Evolutionary conservation across 148 eudicot genomes (phyloP).

Genomic region (Dianthus caryophyllus): DNA sequence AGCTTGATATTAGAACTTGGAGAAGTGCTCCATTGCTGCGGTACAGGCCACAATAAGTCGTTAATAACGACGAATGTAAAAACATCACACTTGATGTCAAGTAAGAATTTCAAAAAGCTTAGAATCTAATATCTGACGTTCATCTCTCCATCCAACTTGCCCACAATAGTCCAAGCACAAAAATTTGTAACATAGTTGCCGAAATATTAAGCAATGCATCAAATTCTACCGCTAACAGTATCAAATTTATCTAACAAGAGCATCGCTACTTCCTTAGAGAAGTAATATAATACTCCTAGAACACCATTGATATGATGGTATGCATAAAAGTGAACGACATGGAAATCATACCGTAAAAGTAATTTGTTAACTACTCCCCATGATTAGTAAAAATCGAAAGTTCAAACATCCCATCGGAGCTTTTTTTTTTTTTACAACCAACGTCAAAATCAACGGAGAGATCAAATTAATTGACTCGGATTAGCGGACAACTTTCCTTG

Average conservation of each 20-base stretch:
- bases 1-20: slow-evolving; percentile 71
- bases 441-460: not conserved
- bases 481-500: not conserved
- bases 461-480: not conserved
- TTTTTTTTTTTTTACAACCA: not conserved
- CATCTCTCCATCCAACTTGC: not conserved
- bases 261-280: not conserved
- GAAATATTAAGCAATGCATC: not conserved
- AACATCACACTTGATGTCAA: not conserved
- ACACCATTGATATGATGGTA: not conserved
- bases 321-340: not conserved
- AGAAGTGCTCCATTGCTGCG: slow-evolving; percentile 93
- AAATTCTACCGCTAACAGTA: no score
- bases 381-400: not conserved
- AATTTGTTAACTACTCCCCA: not conserved
- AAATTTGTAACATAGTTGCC: not conserved
- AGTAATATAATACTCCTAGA: not conserved
- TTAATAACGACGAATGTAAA: not conserved
- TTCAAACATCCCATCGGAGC: not conserved
- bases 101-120: not conserved
- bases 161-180: no score
- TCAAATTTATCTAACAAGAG: not conserved
- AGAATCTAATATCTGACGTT: not conserved
- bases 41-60: slow-evolving; percentile 5
- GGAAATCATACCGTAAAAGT: not conserved